These are phyloP conservation scores for Gossypium davidsonii DNA, from an alignment of 441 rosid genomes.

Conservation along the genomic window DNA sequence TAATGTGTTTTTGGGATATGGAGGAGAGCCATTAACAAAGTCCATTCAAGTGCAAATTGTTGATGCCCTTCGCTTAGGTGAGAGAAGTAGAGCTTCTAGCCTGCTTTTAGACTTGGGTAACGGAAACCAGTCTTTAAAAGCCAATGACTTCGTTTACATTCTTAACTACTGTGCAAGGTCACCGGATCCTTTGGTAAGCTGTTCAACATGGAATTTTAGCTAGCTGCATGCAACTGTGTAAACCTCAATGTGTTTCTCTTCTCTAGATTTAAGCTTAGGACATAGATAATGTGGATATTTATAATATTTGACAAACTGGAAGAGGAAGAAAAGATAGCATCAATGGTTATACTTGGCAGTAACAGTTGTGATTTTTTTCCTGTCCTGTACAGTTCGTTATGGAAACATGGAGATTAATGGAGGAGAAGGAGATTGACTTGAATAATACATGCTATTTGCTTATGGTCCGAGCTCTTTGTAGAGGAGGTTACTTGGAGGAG, in stretches of 20 bases:
- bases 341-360: conserved; percentile 11
- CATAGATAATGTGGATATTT: not conserved
- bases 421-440: conserved; percentile 47
- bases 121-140: conserved; percentile 27
- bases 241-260: not conserved
- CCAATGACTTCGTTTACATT: conserved; percentile 49
- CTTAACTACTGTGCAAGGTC: conserved; percentile 59
- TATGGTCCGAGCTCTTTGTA: conserved; percentile 67
- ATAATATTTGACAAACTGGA: not conserved
- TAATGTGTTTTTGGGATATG: conserved; percentile 19
- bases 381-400: conserved; percentile 61
- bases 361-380: not conserved
- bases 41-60: conserved; percentile 47
- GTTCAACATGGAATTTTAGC: conserved; percentile 9
- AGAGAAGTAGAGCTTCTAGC: conserved; percentile 60
- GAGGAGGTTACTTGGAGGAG: conserved; percentile 75
- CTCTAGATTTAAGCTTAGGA: not conserved
- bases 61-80: conserved; percentile 54
- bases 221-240: conserved; percentile 2
- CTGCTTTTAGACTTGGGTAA: conserved; percentile 46
- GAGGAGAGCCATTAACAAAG: conserved; percentile 26
- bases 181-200: conserved; percentile 77
- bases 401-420: conserved; percentile 74
- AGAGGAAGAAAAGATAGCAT: not conserved
- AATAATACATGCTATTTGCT: conserved; percentile 42